Conservation (phyloP, 2,329 filamentous ascomycete genomes). For the Fusarium piperis region DNA sequence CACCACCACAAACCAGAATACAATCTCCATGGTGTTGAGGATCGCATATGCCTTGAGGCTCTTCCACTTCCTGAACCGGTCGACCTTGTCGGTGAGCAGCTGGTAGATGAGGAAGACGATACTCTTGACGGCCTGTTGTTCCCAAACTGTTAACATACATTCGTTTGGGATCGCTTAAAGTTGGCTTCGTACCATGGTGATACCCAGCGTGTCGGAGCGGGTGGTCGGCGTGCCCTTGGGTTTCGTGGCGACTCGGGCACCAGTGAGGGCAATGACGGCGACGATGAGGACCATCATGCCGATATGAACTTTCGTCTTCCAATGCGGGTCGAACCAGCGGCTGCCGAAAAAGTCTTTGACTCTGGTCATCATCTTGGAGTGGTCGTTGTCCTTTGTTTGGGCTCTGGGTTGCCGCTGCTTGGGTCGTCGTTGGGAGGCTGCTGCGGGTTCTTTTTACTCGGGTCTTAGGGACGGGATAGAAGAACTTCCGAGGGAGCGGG, state of each 20-base stretch:
- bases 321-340: slow-evolving; percentile 17
- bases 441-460: background rate
- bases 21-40: slow-evolving; percentile 38
- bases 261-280: slow-evolving; percentile 16
- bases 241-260: slow-evolving; percentile 15
- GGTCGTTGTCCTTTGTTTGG: background rate
- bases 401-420: background rate
- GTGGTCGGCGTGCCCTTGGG: slow-evolving; percentile 19
- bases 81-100: slow-evolving; percentile 41
- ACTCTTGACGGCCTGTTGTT: slow-evolving; percentile 12
- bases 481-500: background rate
- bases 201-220: slow-evolving; percentile 27
- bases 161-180: rapidly evolving
- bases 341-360: slow-evolving; percentile 18
- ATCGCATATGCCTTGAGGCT: slow-evolving; percentile 38
- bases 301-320: slow-evolving; percentile 27
- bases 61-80: slow-evolving; percentile 24
- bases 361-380: slow-evolving; percentile 3
- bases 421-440: background rate
- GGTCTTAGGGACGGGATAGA: background rate
- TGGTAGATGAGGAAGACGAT: slow-evolving; percentile 27
- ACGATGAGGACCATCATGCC: background rate
- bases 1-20: slow-evolving; percentile 42
- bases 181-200: slow-evolving; percentile 22
- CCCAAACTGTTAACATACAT: background rate